Percentiles rank a stretch among this genome's conserved stretches.
Evolutionary conservation across 2,329 filamentous ascomycete species (phyloP).

Genomic region (Claviceps maximensis): DNA sequence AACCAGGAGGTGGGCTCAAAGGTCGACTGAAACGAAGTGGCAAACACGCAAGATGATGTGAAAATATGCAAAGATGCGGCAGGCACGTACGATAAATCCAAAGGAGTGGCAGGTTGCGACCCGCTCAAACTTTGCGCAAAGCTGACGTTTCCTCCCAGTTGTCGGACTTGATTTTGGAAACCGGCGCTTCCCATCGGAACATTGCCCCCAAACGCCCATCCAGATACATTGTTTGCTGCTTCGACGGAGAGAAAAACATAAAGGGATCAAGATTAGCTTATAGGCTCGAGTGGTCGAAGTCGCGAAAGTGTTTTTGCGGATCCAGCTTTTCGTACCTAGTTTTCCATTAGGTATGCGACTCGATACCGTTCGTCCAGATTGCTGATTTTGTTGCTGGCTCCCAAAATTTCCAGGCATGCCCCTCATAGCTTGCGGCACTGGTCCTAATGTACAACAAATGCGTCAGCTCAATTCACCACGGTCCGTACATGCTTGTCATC

Average conservation of each 20-base stretch:
- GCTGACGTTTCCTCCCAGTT: conserved; percentile 46
- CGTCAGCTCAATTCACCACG: conserved; percentile 13
- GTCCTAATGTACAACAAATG: conserved; percentile 27
- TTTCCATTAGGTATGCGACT: conserved; percentile 53
- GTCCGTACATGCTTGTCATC: conserved; percentile 1
- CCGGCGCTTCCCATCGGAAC: conserved; percentile 46
- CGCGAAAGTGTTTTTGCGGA: neutral
- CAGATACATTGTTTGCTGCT: conserved; percentile 36
- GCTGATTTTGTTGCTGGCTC: conserved; percentile 45
- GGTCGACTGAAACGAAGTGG: neutral
- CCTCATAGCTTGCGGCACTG: conserved; percentile 48
- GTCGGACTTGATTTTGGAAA: conserved; percentile 38
- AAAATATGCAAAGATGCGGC: conserved; percentile 3
- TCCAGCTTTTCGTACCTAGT: conserved; percentile 32
- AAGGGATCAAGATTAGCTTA: neutral
- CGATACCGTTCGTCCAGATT: conserved; percentile 37
- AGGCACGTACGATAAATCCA: conserved; percentile 51
- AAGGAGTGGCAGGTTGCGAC: conserved; percentile 46
- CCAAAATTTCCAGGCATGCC: conserved; percentile 48
- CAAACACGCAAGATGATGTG: neutral
- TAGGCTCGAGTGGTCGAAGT: too few species aligned
- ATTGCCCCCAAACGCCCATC: conserved; percentile 50
- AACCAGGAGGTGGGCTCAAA: too few species aligned
- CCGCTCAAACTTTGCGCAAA: conserved; percentile 54
- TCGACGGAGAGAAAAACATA: neutral